A percentile compares a stretch with the other conserved stretches of the same genome.
Conservation (phyloP, 2,329 filamentous ascomycete genomes). For the Aspergillus melleus region DNA sequence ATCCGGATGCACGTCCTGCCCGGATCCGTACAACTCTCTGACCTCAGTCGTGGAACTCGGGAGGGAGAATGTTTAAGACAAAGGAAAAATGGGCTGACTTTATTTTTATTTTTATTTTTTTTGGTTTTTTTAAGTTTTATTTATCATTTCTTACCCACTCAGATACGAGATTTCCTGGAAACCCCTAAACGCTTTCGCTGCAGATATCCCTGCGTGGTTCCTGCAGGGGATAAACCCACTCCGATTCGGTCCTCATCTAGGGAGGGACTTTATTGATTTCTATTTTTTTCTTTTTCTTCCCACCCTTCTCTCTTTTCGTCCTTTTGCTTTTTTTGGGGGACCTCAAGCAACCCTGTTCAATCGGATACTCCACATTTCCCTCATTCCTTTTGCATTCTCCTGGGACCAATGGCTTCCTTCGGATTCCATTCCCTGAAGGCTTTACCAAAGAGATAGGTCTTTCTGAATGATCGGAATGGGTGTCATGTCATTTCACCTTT, state of each 20-base stretch:
- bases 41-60: neutral
- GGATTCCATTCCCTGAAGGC: neutral
- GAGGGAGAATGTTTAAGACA: neutral
- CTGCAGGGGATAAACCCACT: constrained; percentile 4
- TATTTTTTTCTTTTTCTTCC: neutral
- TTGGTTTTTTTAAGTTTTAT: too few relatives aligned
- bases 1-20: neutral
- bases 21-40: neutral
- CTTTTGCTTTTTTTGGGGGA: constrained; percentile 3
- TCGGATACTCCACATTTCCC: constrained; percentile 5
- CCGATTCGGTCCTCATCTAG: neutral
- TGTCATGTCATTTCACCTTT: neutral
- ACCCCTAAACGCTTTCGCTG: constrained; percentile 2
- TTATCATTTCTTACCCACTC: neutral
- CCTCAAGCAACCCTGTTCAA: neutral
- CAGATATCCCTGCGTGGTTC: constrained; percentile 9
- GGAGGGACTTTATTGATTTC: neutral
- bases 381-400: constrained; percentile 1
- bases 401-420: constrained; percentile 7
- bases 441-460: constrained; percentile 7
- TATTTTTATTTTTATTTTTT: neutral
- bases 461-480: neutral
- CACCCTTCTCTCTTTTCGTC: constrained; percentile 1
- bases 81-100: neutral
- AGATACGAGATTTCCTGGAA: neutral